A percentile compares a stretch with the other conserved stretches of the same genome.
phyloP scores from a whole-genome alignment of 345 rosid species.

The Draba incana region DNA sequence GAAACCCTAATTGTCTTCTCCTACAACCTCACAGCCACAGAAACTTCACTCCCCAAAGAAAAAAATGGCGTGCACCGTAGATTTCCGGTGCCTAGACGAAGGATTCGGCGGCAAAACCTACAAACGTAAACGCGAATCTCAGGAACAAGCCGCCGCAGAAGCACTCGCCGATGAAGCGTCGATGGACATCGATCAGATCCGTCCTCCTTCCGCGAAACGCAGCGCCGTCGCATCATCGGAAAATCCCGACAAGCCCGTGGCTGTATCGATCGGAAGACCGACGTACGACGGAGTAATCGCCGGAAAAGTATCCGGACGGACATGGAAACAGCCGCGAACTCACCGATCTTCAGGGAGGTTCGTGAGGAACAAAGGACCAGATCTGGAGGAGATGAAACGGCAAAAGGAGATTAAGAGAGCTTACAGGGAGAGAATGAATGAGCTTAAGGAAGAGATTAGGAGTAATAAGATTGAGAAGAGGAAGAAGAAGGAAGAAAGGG shows the following conservation, averaged over 20 bases:
- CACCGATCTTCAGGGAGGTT: conserved; percentile 73
- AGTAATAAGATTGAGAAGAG: conserved; percentile 80
- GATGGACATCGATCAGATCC: conserved; percentile 58
- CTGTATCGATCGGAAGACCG: conserved; percentile 52
- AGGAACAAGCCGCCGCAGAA: conserved; percentile 36
- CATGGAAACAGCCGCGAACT: conserved; percentile 75
- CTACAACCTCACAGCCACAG: conserved; percentile 18
- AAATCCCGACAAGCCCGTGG: conserved; percentile 66
- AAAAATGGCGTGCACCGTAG: conserved; percentile 86
- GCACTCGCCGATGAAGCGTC: conserved; percentile 37
- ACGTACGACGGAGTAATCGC: conserved; percentile 95
- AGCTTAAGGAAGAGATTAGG: conserved; percentile 86
- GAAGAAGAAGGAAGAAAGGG: conserved; percentile 78
- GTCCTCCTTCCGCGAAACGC: conserved; percentile 69
- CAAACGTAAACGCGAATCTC: conserved; percentile 71
- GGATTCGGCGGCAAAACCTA: conserved; percentile 95
- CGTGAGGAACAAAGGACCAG: conserved; percentile 58
- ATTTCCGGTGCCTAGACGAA: conserved; percentile 84
- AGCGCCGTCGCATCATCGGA: conserved; percentile 70
- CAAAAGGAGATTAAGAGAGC: conserved; percentile 82
- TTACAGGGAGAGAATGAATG: conserved; percentile 68
- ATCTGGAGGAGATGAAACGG: conserved; percentile 64
- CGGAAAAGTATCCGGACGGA: conserved; percentile 83
- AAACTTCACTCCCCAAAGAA: neutral
- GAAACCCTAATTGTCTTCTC: conserved; percentile 24